Base-by-base conservation (phyloP, 225 moss, liverwort and hornwort species). In the Marchantia polymorpha region DNA sequence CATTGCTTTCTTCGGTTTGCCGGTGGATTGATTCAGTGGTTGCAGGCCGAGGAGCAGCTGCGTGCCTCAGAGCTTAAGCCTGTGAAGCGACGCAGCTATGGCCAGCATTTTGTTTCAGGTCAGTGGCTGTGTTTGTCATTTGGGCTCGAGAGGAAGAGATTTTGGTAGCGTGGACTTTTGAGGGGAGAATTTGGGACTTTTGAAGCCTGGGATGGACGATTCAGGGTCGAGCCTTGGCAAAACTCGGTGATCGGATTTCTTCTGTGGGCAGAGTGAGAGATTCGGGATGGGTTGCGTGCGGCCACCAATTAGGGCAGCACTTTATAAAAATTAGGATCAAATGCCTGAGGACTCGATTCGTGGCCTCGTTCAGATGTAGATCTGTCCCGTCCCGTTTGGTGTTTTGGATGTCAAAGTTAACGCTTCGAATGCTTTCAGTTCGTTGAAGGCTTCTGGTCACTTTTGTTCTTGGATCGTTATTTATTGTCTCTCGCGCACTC, bases 101-200 rank as follows among this genome's bases (percentile, higher is more conserved):
- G 77, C 77, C 15, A 77, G 77, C 77, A 77, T 77, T 66, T 65
- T 77, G 7, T 77, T 77, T 50, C 77, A 77, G 77, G 77, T 76
- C 59, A 76, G 39, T 52, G 65, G 3, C 22, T 25, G 23, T 55
- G 20, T 31, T 5, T 75, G 13, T 56, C 29, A 0, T 58, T 29
- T 12, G 9, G 54, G 13, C 6, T 52, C 5, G 23, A 46, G n/a
- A 56, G 49, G 16, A 26, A 29, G 10, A 55, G 22, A 26, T 73
- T 73, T 22, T 3, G 23, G 51, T 52, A 8, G 1, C 25, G 19
- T 23, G 10, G n/a, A 2, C n/a, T 23, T 73, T 73, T 52, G 1
- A 5, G 52, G 26, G 12, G 16, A 50, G 10, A 50, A n/a, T 0
- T 71, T 10, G 50, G 2, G 4, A 8, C 8, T 11, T 48, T 7